phyloP scores from a whole-genome alignment of 495 filamentous ascomycete species.

The Hypomontagnella monticulosa region DNA sequence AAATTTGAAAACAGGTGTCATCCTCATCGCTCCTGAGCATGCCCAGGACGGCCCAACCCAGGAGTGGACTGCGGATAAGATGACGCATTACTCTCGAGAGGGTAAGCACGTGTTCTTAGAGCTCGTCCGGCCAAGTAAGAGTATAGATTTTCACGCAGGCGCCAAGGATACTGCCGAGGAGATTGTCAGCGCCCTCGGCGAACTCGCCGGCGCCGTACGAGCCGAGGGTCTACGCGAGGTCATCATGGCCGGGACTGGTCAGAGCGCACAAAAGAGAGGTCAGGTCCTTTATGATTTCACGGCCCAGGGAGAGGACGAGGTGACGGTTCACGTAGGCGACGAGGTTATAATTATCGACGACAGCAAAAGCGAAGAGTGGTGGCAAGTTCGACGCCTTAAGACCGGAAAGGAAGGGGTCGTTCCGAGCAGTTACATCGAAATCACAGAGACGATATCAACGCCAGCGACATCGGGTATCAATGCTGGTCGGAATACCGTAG shows the following conservation, averaged over 20 bases:
- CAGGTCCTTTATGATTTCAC: conserved; percentile 93
- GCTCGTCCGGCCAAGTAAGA: conserved; percentile 88
- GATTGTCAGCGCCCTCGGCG: conserved; percentile 86
- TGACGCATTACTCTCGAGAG: conserved; percentile 95
- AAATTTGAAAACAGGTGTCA: conserved; percentile 83
- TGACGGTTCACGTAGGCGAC: conserved; percentile 88
- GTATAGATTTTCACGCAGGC: conserved; percentile 94
- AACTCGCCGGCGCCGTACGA: conserved; percentile 84
- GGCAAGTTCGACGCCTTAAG: conserved; percentile 89
- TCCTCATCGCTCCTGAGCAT: conserved; percentile 91
- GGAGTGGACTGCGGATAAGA: conserved; percentile 92
- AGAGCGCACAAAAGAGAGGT: conserved; percentile 76
- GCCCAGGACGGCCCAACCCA: conserved; percentile 78
- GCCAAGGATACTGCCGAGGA: conserved; percentile 96
- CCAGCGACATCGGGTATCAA: conserved; percentile 64
- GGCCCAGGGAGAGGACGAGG: conserved; percentile 96
- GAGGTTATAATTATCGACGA: conserved; percentile 93
- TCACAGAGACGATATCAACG: conserved; percentile 68
- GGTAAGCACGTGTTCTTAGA: conserved; percentile 98
- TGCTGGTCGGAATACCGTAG: conserved; percentile 74
- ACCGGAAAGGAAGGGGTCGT: conserved; percentile 97
- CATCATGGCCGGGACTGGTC: conserved; percentile 76
- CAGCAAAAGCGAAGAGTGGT: conserved; percentile 95
- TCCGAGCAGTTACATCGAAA: conserved; percentile 95
- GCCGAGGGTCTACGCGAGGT: conserved; percentile 89